Evolutionary conservation across 208 protist species (phyloP), one percentile per base, ranked within the genome.

Genomic region (Crithidia bombi): DNA sequence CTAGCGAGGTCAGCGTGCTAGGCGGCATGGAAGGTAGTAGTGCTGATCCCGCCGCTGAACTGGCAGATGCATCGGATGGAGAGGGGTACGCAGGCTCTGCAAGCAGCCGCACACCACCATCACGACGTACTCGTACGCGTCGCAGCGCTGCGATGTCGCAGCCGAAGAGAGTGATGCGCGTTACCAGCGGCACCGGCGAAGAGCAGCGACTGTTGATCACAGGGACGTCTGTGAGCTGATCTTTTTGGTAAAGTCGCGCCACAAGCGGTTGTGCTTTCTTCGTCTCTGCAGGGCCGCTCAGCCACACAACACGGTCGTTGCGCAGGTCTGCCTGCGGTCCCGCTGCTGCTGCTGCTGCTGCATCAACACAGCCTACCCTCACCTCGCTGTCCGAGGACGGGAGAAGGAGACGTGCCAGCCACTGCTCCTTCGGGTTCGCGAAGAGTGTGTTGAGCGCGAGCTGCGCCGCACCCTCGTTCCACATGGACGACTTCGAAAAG

Each of bases 161-260:
- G 46, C 44, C 62, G 63, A 66, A 76, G 11, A 76, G 63, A 17
- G 51, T 17, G 21, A 76, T 52, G 12, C 70, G 70, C n/a, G 63
- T 70, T 11, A 44, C 28, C 15, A 76, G 55, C 1, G 70, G 62
- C 23, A 64, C 41, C 38, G 15, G 12, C n/a, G n/a, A n/a, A n/a
- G n/a, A 19, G 32, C 30, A 21, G 36, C 33, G 32, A n/a, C 50
- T 30, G 10, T 7, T 23, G 52, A 5, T 3, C 5, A 64, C 26
- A 1, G 46, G 44, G 19, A 70, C 55, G 15, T 56, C 33, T 7
- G 46, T 46, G 21, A 69, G 23, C 0, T 50, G 6, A 9, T 76
- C 70, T 0, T 17, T 28, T 32, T 70, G 70, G 28, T 59, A 62
- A 19, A 76, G 55, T 1, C 64, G 70, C 33, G 52, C 54, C 17